phyloP scores from a whole-genome alignment of 768 basidiomycete genomes.

The Suillus subluteus region DNA sequence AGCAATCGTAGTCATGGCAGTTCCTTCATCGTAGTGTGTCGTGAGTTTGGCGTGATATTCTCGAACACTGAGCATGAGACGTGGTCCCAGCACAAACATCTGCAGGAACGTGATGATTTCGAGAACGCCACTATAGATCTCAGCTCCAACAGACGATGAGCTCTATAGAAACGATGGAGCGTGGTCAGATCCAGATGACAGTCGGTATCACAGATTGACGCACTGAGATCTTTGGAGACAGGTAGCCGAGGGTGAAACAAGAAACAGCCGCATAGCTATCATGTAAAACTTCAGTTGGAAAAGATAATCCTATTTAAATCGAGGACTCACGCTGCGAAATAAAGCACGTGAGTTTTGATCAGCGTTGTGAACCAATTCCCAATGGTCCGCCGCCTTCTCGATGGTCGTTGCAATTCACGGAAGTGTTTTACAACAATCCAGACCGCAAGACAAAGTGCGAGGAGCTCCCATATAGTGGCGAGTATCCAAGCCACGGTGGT shows the following conservation, averaged over 20 bases:
- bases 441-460: background rate
- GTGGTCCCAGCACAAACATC: slow-evolving; percentile 6
- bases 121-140: background rate
- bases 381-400: too few species aligned
- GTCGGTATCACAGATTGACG: background rate
- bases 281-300: background rate
- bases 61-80: slow-evolving; percentile 4
- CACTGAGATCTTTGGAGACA: slow-evolving; percentile 5
- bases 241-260: slow-evolving; percentile 4
- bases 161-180: background rate
- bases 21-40: background rate
- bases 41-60: background rate
- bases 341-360: slow-evolving; percentile 1
- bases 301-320: background rate
- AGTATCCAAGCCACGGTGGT: background rate
- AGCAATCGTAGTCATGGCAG: background rate
- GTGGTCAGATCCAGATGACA: background rate
- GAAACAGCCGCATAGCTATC: slow-evolving; percentile 3
- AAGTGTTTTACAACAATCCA: background rate
- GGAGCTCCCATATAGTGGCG: background rate
- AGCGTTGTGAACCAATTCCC: background rate
- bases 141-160: background rate
- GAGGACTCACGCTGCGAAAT: slow-evolving; percentile 1
- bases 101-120: background rate
- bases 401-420: background rate